Base-by-base conservation (phyloP, 2,329 filamentous ascomycete species). In the Plenodomus tracheiphilus region DNA sequence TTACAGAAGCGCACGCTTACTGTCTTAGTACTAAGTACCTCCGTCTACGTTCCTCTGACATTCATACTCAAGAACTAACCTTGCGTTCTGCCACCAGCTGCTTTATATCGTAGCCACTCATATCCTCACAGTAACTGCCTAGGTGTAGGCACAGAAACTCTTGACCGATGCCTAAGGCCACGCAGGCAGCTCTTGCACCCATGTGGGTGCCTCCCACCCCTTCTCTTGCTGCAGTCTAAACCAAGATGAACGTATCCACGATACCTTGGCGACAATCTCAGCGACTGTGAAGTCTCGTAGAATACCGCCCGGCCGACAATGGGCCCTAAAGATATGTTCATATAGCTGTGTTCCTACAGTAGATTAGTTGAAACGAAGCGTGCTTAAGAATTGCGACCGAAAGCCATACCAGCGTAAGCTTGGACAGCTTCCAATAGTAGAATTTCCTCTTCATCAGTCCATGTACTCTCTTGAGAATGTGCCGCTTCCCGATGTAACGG, bases 361-460 rank as follows among this genome's bases (percentile, higher is more conserved):
- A 19, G 8, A 4, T 37, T 10, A 18, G 35, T 37, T 37, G 4
- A 16, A 6, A 37, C 7, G 13, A 18, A 4, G 16, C 5, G 1
- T 3, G 6, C 21, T 8, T 10, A 10, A 25, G 10, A 25, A 10
- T 25, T 25, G 10, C 9, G 6, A 32, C 4, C 5, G 11, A 9
- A 19, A 41, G 22, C 56, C 68, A 43, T 54, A 71, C 69, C 57
- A 13, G 58, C 40, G 50, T 54, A 67, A 7, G 50, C 46, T 35
- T 59, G 22, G 46, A 73, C 34, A 2, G 61, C 64, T 4, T 68
- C 63, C 20, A 72, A 46, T 35, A 78, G 56, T 9, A 69, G 69
- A 2, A 37, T 45, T 1, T 68, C 50, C 43, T 75, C 60, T 3
- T 61, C 50, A 8, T 64, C 52, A 0, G 54, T 65, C 74, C 74